Base-by-base conservation (phyloP, 495 filamentous ascomycete genomes). In the Talaromyces adpressus region DNA sequence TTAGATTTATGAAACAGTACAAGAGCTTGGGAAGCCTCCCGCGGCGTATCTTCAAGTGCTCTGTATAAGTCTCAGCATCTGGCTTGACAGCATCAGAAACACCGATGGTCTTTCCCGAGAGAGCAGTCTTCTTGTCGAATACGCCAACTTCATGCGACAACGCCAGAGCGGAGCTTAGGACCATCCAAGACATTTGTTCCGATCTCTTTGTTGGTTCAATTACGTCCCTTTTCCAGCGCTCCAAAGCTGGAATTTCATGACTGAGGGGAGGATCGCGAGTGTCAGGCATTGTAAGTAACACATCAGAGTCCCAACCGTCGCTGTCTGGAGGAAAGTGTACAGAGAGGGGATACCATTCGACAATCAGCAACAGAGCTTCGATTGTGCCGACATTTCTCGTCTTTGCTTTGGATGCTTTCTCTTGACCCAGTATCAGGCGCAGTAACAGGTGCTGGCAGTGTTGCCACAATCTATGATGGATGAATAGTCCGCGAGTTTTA, bases 171-270 rank as follows among this genome's bases (percentile, higher is more conserved):
- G 69, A 70, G 30, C 73, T 71, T 45, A 79, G 66, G 39, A 70
- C 49, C 72, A 78, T 78, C 76, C 76, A 80, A 1, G 76, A 75
- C 75, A 79, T 79, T 4, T 72, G 71, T 51, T 78, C 77, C 3
- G 71, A 72, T 52, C 75, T 66, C 41, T 71, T 74, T 4, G 75
- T 72, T 0, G 75, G 77, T 63, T 80, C 77, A 25, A 78, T 70
- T 9, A 74, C 71, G 61, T 70, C 69, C 54, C 71, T 65, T 30
- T 57, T 66, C 70, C 72, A 74, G 12, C 68, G 39, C 49, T 67
- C 64, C 14, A 63, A 62, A 30, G 71, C 65, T 11, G 70, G 67
- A 22, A 68, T 53, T 5, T 70, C 66, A 23, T 70, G 63, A 1
- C 34, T 47, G 3, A 57, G 22, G 5, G 67, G 67, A n/a, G 69